phyloP scores from a whole-genome alignment of 306 rosid genomes.

The Begonia masoniana region DNA sequence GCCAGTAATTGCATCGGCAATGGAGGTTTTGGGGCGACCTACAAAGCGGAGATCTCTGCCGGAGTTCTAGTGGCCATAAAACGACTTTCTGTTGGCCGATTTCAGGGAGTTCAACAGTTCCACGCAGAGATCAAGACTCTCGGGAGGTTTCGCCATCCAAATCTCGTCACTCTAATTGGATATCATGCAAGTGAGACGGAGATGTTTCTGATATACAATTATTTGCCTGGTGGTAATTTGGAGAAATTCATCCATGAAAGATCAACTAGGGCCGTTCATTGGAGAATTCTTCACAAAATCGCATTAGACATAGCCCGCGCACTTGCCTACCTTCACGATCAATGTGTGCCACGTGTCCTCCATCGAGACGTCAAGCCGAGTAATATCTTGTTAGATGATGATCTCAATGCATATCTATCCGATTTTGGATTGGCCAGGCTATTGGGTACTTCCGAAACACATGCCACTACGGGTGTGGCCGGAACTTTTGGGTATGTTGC shows the following conservation, averaged over 20 bases:
- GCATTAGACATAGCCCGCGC: slow-evolving; percentile 87
- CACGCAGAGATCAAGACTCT: slow-evolving; percentile 83
- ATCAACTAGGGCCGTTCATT: slow-evolving; percentile 74
- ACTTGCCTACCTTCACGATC: slow-evolving; percentile 79
- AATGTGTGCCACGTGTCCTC: slow-evolving; percentile 85
- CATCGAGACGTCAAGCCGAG: slow-evolving; percentile 96
- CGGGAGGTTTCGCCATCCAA: slow-evolving; percentile 78
- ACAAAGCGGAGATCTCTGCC: slow-evolving; percentile 72
- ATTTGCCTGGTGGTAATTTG: slow-evolving; percentile 79
- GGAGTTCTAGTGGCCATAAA: slow-evolving; percentile 62
- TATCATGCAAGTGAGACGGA: slow-evolving; percentile 88
- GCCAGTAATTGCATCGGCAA: slow-evolving; percentile 80
- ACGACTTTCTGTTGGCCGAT: slow-evolving; percentile 83
- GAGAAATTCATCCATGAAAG: slow-evolving; percentile 89
- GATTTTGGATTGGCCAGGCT: slow-evolving; percentile 96
- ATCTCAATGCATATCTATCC: slow-evolving; percentile 70
- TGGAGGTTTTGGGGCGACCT: slow-evolving; percentile 96
- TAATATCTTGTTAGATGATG: slow-evolving; percentile 80
- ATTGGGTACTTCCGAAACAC: slow-evolving; percentile 89
- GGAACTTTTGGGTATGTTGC: slow-evolving; percentile 97
- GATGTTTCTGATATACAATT: slow-evolving; percentile 83
- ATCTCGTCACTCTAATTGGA: slow-evolving; percentile 79
- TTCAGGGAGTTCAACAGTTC: slow-evolving; percentile 84
- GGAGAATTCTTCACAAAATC: slow-evolving; percentile 90
- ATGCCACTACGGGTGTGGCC: slow-evolving; percentile 95